A percentile compares a stretch with the other conserved stretches of the same genome.
phyloP scores from a whole-genome alignment of 305 asterid species.

The Euphrasia arctica region DNA sequence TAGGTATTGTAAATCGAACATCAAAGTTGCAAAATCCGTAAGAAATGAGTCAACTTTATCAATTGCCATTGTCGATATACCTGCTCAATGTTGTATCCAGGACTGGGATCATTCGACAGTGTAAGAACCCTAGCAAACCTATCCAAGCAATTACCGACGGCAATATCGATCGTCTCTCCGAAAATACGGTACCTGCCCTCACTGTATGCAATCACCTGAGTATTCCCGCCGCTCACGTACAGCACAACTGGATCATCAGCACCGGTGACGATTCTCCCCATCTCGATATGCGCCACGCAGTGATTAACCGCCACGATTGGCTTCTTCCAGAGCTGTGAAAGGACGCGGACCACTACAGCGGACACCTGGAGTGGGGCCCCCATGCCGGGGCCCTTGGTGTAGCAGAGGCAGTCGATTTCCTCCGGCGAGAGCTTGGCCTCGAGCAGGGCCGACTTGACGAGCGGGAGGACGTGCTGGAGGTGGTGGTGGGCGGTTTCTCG shows the following conservation, averaged over 20 bases:
- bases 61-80: conserved; percentile 29
- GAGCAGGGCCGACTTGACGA: conserved; percentile 63
- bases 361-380: conserved; percentile 84
- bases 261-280: conserved; percentile 96
- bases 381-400: conserved; percentile 98
- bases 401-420: conserved; percentile 84
- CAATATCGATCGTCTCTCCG: conserved; percentile 97
- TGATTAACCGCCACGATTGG: conserved; percentile 93
- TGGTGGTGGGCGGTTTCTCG: conserved; percentile 98
- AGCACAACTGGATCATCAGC: conserved; percentile 96
- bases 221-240: conserved; percentile 99
- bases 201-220: conserved; percentile 95
- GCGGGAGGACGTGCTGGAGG: conserved; percentile 76
- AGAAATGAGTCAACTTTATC: conserved; percentile 9
- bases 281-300: conserved; percentile 97
- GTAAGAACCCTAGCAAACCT: conserved; percentile 95
- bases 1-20: not conserved
- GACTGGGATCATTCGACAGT: conserved; percentile 95
- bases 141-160: conserved; percentile 96
- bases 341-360: conserved; percentile 76
- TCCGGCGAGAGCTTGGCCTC: conserved; percentile 53
- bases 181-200: conserved; percentile 94
- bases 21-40: conserved; percentile 6
- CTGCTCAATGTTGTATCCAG: conserved; percentile 99
- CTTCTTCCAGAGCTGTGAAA: conserved; percentile 95